Percentiles rank a stretch among this genome's conserved stretches.
Evolutionary conservation across 352 stramenopile genomes (phyloP).

Genomic region (Peronospora destructor): DNA sequence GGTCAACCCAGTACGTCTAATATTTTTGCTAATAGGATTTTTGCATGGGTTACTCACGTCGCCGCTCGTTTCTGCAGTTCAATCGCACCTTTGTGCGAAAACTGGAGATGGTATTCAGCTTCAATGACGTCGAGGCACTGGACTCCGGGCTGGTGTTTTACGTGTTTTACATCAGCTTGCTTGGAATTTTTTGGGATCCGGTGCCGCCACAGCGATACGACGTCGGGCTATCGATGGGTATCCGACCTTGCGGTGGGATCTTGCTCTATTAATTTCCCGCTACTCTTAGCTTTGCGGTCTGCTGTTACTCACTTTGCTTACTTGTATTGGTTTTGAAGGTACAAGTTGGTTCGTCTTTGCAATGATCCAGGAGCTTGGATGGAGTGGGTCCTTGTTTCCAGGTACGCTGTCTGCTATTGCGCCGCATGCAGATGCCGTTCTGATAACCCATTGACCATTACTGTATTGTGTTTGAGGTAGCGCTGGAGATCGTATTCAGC

Average conservation of each 20-base stretch:
- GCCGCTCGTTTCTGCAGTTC: conserved; percentile 40
- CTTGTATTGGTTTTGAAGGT: conserved; percentile 29
- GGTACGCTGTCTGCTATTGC: conserved; percentile 30
- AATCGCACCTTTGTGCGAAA: conserved; percentile 81
- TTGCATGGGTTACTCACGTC: conserved; percentile 2
- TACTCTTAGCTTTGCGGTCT: not conserved
- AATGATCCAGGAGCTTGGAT: conserved; percentile 79
- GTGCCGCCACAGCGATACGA: conserved; percentile 76
- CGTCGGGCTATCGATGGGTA: conserved; percentile 62
- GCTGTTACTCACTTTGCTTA: conserved; percentile 10
- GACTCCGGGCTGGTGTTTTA: conserved; percentile 85
- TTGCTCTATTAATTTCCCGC: not conserved
- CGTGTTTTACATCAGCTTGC: conserved; percentile 77
- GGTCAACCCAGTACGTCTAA: conserved; percentile 71
- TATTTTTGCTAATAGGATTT: not conserved
- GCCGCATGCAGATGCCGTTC: not conserved
- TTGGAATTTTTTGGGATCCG: conserved; percentile 83
- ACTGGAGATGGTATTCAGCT: conserved; percentile 83
- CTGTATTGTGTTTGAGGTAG: conserved; percentile 17
- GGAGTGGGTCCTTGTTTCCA: conserved; percentile 84
- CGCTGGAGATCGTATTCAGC: conserved; percentile 82
- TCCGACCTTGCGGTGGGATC: conserved; percentile 48
- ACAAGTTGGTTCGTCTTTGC: conserved; percentile 83
- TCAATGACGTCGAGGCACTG: conserved; percentile 80
- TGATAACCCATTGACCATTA: not conserved